Conservation (phyloP, 345 rosid species). For the Bruguiera sexangula region DNA sequence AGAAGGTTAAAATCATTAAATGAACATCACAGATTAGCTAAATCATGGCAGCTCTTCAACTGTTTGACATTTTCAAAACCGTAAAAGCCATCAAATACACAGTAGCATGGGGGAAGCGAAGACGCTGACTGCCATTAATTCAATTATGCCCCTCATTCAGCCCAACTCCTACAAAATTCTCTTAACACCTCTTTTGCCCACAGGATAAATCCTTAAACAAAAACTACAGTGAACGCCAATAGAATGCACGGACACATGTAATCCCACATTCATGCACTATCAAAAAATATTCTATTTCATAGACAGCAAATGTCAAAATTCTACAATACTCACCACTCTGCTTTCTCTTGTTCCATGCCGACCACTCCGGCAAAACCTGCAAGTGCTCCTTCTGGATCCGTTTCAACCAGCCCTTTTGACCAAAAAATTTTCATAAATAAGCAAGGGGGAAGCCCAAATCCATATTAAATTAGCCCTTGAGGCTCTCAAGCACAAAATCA, state of each 20-base stretch:
- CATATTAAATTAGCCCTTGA: too few species aligned
- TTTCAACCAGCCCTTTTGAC: conserved; percentile 73
- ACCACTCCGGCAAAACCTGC: conserved; percentile 94
- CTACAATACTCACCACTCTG: conserved; percentile 71
- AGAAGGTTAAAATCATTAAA: background rate
- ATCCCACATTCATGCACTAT: too few species aligned
- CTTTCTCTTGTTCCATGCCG: conserved; percentile 93
- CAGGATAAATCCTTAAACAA: background rate
- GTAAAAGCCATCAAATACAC: background rate
- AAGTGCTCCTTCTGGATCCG: conserved; percentile 90
- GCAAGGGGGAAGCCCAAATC: too few species aligned
- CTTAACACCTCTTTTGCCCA: background rate
- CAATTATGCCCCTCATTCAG: background rate
- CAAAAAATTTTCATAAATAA: background rate
- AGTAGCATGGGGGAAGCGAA: background rate
- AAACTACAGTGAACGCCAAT: background rate
- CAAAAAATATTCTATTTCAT: background rate
- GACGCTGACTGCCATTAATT: background rate
- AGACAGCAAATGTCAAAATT: background rate
- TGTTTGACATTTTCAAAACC: background rate
- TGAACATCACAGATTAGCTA: background rate
- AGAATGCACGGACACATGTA: background rate
- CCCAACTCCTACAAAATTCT: background rate
- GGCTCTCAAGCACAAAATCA: too few species aligned
- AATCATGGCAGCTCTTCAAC: background rate